A percentile compares a stretch with the other conserved stretches of the same genome.
Conservation (phyloP, 148 eudicot genomes). For the Beta vulgaris region DNA sequence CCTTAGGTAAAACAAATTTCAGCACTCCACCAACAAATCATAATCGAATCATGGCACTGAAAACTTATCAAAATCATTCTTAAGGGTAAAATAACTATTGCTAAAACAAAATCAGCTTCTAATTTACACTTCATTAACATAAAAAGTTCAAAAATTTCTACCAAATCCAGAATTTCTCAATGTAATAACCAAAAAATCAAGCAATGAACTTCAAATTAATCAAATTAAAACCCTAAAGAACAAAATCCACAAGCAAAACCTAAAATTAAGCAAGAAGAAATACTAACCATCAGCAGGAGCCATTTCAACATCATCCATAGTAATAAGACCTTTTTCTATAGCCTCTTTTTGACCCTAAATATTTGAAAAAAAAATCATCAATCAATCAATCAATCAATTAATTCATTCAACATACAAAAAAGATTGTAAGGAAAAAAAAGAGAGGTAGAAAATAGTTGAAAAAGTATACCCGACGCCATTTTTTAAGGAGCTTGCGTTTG, state of each 20-base stretch:
- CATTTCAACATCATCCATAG: conserved; percentile 82
- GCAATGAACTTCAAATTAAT: not conserved
- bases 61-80: not conserved
- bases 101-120: not conserved
- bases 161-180: not conserved
- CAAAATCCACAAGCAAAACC: not conserved
- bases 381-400: not conserved
- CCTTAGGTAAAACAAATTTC: too few relatives aligned
- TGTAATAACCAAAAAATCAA: not conserved
- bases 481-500: conserved; percentile 76
- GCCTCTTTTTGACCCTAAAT: conserved; percentile 85
- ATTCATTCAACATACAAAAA: not conserved
- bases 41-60: too few relatives aligned
- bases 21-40: too few relatives aligned
- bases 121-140: not conserved
- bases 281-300: conserved; percentile 55
- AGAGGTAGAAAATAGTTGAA: not conserved
- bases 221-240: not conserved
- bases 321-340: conserved; percentile 64
- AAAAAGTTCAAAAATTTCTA: not conserved
- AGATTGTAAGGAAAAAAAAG: not conserved
- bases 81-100: not conserved
- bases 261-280: not conserved
- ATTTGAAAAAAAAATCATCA: not conserved
- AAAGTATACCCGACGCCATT: conserved; percentile 76